Conservation (phyloP, 257 asterid genomes). For the Phtheirospermum japonicum region DNA sequence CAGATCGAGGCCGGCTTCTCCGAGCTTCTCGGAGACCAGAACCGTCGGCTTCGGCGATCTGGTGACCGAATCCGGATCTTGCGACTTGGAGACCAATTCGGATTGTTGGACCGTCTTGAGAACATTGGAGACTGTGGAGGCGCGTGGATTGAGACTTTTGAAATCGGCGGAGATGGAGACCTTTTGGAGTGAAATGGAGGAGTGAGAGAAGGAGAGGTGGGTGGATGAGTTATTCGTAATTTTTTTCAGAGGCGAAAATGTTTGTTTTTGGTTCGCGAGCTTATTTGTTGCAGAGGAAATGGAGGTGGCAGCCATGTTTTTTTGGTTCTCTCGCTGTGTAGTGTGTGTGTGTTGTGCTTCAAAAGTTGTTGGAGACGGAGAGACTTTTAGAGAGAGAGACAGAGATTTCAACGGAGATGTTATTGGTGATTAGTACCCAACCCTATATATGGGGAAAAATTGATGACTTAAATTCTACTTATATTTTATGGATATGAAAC, state of each 20-base stretch:
- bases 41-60: slow-evolving; percentile 63
- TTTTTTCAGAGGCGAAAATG: slow-evolving; percentile 15
- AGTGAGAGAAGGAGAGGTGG: slow-evolving; percentile 31
- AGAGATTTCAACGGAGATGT: slow-evolving; percentile 22
- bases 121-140: slow-evolving; percentile 28
- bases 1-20: slow-evolving; percentile 74
- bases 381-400: slow-evolving; percentile 8
- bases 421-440: background rate
- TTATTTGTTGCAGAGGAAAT: slow-evolving; percentile 38
- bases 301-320: slow-evolving; percentile 41
- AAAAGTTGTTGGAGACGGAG: slow-evolving; percentile 34
- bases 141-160: slow-evolving; percentile 1
- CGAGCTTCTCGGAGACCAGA: slow-evolving; percentile 86
- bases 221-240: background rate
- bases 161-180: slow-evolving; percentile 33
- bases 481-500: background rate
- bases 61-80: slow-evolving; percentile 32
- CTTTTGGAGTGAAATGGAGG: slow-evolving; percentile 34
- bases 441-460: background rate
- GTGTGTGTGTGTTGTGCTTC: slow-evolving; percentile 26
- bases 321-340: slow-evolving; percentile 13
- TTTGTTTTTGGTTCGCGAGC: slow-evolving; percentile 26
- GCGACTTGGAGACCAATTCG: slow-evolving; percentile 34
- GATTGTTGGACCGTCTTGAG: slow-evolving; percentile 43
- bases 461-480: background rate